These are phyloP conservation scores for Tremella yokohamensis DNA, from an alignment of 768 basidiomycete species.

Conservation along the genomic window DNA sequence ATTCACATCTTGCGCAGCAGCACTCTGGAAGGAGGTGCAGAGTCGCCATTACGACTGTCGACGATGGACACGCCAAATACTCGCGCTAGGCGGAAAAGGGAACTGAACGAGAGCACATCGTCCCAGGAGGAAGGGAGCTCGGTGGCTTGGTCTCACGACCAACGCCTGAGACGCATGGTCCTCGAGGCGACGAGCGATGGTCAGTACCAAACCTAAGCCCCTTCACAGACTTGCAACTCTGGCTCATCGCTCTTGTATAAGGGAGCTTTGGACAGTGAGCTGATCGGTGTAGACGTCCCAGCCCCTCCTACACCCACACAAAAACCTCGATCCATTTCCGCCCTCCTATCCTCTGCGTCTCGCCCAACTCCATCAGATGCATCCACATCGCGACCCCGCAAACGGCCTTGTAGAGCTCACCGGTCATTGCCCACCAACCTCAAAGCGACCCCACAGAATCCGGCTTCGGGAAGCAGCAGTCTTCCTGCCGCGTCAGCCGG, in stretches of 20 bases:
- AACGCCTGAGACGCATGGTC: constrained; percentile 19
- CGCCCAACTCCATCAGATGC: neutral
- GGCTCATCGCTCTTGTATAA: neutral
- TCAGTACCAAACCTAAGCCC: constrained; percentile 15
- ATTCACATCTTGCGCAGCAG: neutral
- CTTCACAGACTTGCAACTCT: neutral
- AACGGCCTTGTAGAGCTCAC: constrained; percentile 29
- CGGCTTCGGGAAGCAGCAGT: constrained; percentile 2
- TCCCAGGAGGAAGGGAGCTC: constrained; percentile 23
- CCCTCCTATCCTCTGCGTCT: constrained; percentile 13
- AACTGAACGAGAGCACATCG: constrained; percentile 16
- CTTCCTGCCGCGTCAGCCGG: neutral
- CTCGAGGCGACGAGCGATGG: constrained; percentile 24
- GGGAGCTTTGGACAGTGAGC: neutral
- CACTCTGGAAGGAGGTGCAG: no score
- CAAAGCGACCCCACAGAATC: neutral
- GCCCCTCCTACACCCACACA: constrained; percentile 28
- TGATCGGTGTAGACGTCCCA: constrained; percentile 10
- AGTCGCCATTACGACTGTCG: no score
- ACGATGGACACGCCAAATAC: constrained; percentile 38
- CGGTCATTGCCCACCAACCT: constrained; percentile 27
- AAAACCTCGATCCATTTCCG: constrained; percentile 24
- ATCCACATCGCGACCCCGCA: constrained; percentile 15
- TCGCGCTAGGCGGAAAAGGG: constrained; percentile 32
- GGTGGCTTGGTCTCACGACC: constrained; percentile 33